Percentiles rank a stretch among this genome's conserved stretches.
These are phyloP conservation scores for Eucalyptus cloeziana DNA, from an alignment of 345 rosid species.

Conservation along the genomic window DNA sequence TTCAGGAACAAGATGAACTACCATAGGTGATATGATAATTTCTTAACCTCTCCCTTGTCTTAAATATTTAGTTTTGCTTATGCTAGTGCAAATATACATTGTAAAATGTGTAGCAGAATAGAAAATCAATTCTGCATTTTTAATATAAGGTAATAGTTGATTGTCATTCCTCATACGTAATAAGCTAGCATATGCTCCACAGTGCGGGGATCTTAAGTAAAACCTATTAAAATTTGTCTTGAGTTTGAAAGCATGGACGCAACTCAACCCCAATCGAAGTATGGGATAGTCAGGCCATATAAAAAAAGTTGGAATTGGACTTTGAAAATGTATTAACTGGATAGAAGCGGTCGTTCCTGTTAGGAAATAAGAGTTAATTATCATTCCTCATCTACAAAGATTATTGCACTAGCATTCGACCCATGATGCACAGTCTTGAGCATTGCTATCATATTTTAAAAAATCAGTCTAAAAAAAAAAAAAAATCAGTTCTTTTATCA, in stretches of 20 bases:
- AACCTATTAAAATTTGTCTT: too few species aligned
- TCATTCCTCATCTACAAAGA: background rate
- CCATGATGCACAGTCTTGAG: background rate
- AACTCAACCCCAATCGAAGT: accelerated
- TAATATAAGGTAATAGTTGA: too few species aligned
- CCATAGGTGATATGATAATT: background rate
- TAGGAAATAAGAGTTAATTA: background rate
- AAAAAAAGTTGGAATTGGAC: background rate
- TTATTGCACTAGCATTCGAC: background rate
- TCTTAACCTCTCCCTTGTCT: background rate
- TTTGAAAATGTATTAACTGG: background rate
- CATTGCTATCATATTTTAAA: background rate
- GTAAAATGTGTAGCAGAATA: background rate
- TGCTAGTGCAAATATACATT: too few species aligned
- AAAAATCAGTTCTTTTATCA: background rate
- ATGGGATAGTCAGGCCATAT: background rate
- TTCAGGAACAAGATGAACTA: too few species aligned
- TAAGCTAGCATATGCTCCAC: too few species aligned
- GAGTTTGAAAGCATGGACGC: too few species aligned
- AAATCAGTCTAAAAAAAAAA: background rate
- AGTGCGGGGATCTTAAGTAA: too few species aligned
- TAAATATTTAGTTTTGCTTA: too few species aligned
- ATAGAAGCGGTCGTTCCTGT: background rate
- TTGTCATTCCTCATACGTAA: too few species aligned
- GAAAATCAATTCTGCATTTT: too few species aligned